A percentile compares a stretch with the other conserved stretches of the same genome.
Evolutionary conservation across 352 stramenopile species (phyloP).

Genomic region (Paralagenidium karlingii): DNA sequence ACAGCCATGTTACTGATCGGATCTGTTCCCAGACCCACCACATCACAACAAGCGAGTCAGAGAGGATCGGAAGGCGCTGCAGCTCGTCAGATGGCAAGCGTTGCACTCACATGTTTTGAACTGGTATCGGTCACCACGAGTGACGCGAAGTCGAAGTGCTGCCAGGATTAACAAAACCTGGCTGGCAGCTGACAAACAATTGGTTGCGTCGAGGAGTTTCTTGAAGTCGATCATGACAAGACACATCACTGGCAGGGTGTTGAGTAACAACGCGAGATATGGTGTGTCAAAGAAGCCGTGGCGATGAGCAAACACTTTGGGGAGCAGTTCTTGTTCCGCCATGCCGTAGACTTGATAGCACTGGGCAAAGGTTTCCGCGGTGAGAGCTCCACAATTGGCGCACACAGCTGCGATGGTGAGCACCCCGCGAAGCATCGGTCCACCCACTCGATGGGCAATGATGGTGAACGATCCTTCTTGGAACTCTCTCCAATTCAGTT

Average conservation of each 20-base stretch:
- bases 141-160: slow-evolving; percentile 79
- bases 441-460: slow-evolving; percentile 52
- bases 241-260: slow-evolving; percentile 9
- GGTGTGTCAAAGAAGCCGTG: slow-evolving; percentile 10
- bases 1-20: no score
- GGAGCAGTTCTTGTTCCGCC: slow-evolving; percentile 61
- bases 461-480: slow-evolving; percentile 33
- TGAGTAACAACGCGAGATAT: slow-evolving; percentile 14
- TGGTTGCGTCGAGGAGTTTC: slow-evolving; percentile 50
- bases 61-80: no score
- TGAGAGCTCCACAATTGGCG: slow-evolving; percentile 73
- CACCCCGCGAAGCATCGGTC: slow-evolving; percentile 62
- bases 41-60: no score
- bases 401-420: slow-evolving; percentile 60
- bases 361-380: slow-evolving; percentile 81
- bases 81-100: no score
- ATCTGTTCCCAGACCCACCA: no score
- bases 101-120: no score
- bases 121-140: no score
- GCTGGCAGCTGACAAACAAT: slow-evolving; percentile 63
- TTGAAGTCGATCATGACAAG: slow-evolving; percentile 23
- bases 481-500: slow-evolving; percentile 8
- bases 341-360: slow-evolving; percentile 57
- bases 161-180: slow-evolving; percentile 74
- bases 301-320: slow-evolving; percentile 45